A percentile compares a stretch with the other conserved stretches of the same genome.
Evolutionary conservation across 495 filamentous ascomycete species (phyloP).

Genomic region (Terfezia claveryi): DNA sequence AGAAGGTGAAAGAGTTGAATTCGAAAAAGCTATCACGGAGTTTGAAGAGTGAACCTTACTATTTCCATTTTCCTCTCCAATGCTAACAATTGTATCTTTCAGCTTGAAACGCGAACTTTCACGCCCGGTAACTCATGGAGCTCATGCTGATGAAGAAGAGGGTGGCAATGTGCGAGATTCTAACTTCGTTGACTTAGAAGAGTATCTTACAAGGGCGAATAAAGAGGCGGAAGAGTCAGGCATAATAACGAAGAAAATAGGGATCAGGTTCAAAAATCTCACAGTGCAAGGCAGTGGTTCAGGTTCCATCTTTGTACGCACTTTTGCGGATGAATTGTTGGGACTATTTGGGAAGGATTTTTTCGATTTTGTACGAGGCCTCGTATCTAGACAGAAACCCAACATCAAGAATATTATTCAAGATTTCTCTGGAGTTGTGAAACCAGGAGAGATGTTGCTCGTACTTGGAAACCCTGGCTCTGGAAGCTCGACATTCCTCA

Average conservation of each 20-base stretch:
- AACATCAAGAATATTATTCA: slow-evolving; percentile 44
- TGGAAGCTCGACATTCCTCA: slow-evolving; percentile 53
- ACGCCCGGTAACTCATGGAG: neutral
- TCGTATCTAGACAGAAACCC: slow-evolving; percentile 20
- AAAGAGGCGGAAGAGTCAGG: slow-evolving; percentile 10
- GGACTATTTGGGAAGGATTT: slow-evolving; percentile 14
- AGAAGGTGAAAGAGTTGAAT: slow-evolving; percentile 10
- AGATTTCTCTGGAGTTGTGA: slow-evolving; percentile 49
- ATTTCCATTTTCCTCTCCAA: neutral
- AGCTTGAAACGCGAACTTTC: slow-evolving; percentile 9
- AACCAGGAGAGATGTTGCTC: slow-evolving; percentile 58
- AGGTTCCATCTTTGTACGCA: slow-evolving; percentile 23
- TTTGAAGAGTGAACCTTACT: slow-evolving; percentile 12
- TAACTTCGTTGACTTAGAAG: slow-evolving; percentile 15
- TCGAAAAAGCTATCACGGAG: slow-evolving; percentile 11
- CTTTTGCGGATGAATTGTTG: slow-evolving; percentile 14
- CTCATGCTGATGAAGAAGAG: slow-evolving; percentile 8
- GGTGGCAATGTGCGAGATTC: slow-evolving; percentile 2
- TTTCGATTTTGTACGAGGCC: slow-evolving; percentile 10
- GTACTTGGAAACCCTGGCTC: slow-evolving; percentile 52
- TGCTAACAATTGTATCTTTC: neutral
- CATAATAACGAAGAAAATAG: slow-evolving; percentile 43
- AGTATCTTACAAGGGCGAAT: slow-evolving; percentile 13
- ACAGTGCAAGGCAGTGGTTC: slow-evolving; percentile 30
- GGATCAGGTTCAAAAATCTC: slow-evolving; percentile 52